Base-by-base conservation (phyloP, 208 protist species). In the Trypanosoma conorhini region DNA sequence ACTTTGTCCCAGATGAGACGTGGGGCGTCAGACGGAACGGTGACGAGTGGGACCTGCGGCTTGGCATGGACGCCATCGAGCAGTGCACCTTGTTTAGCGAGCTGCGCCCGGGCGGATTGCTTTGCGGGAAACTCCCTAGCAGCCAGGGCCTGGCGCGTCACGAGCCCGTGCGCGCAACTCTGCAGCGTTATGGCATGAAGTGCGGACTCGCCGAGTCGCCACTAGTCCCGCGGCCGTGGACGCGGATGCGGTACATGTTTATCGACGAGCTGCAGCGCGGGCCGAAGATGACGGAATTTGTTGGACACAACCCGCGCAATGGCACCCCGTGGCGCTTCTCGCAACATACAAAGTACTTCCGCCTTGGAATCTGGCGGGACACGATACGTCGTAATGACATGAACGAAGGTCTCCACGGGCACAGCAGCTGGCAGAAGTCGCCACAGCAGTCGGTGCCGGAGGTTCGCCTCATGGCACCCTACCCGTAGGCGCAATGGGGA, bases 251-350 rank as follows among this genome's bases (percentile, higher is more conserved):
- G 19, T 87, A 96, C 74, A 93, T 94, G 86, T 92, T 93, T 72
- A 93, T 96, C 48, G 91, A 96, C 62, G 91, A 96, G 81, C 80
- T 96, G 52, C 91, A 96, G 74, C 85, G 91, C 4, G 91, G 91
- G 10, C 88, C 85, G 7, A 85, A 86, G 73, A 58, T 94, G 73
- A 94, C 87, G 22, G 88, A 96, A 72, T 96, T 94, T 67, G 89
- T 96, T 17, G 91, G 91, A n/a, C 82, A 88, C 76, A 96, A 96
- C 74, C 89, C 91, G 30, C 84, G 88, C 33, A 93, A 79, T 55
- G 88, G 88, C 12, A 88, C 84, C n/a, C 82, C 54, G 51, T 96
- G 91, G 89, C 86, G 91, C 61, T 96, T 96, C 76, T 94, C 91
- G 33, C 91, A 96, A 78, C 80, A 96, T 66, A 91, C 76, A 5